Evolutionary conservation across 2,329 filamentous ascomycete species (phyloP).

Genomic region (Nannizzia gypsea): DNA sequence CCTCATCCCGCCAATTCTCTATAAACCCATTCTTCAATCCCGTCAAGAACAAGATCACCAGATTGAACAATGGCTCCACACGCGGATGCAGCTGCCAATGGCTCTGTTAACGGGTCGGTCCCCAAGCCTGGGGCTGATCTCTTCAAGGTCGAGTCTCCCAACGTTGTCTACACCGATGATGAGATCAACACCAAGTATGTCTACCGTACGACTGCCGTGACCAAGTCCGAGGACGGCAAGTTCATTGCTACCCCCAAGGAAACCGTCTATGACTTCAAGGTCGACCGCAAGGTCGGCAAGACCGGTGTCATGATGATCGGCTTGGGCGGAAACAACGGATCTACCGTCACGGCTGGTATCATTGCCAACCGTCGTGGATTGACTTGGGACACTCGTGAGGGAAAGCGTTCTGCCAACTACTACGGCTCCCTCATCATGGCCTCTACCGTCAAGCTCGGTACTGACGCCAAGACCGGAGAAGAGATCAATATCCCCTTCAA

Average conservation of each 20-base stretch:
- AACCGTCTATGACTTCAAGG: constrained; percentile 93
- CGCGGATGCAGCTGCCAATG: constrained; percentile 50
- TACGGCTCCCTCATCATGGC: constrained; percentile 96
- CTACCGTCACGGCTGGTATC: constrained; percentile 93
- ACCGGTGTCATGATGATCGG: constrained; percentile 95
- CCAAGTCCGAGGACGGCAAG: constrained; percentile 58
- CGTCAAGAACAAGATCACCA: constrained; percentile 18
- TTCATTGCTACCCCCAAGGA: constrained; percentile 76
- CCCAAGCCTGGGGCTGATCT: constrained; percentile 39
- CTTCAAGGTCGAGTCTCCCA: constrained; percentile 83
- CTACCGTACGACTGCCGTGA: constrained; percentile 85
- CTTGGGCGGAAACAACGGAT: constrained; percentile 96
- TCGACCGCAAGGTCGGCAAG: constrained; percentile 85
- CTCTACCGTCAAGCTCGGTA: constrained; percentile 92
- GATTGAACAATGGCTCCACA: constrained; percentile 72
- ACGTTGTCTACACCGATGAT: constrained; percentile 77
- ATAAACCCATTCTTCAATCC: constrained; percentile 18
- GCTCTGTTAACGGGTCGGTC: constrained; percentile 42
- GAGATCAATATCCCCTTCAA: constrained; percentile 97
- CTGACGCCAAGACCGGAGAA: constrained; percentile 66
- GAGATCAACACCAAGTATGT: constrained; percentile 91
- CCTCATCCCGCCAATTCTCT: constrained; percentile 14
- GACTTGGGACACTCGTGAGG: constrained; percentile 88
- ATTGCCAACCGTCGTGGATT: constrained; percentile 83
- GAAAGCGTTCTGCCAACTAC: constrained; percentile 78